Percentiles rank a stretch among this genome's conserved stretches.
Conservation (phyloP, 441 rosid species). For the Arabidopsis hybrid region DNA sequence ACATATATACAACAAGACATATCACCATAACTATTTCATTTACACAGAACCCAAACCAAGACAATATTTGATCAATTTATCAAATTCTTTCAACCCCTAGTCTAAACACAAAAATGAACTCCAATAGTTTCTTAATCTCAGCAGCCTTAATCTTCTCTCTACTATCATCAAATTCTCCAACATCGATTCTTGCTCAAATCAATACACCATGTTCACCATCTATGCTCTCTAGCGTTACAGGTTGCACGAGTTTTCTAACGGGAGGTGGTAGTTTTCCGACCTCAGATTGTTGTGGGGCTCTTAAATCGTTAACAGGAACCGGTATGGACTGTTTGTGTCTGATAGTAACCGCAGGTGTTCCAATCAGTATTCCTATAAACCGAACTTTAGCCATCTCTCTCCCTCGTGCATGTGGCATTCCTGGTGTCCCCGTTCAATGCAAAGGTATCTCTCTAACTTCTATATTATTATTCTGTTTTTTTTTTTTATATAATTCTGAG, state of each 20-base stretch:
- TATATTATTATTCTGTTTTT: too few relatives aligned
- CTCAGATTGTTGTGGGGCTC: slow-evolving; percentile 66
- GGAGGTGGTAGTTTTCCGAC: slow-evolving; percentile 69
- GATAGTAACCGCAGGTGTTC: slow-evolving; percentile 65
- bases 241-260: slow-evolving; percentile 75
- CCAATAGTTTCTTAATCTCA: slow-evolving; percentile 16
- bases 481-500: not conserved
- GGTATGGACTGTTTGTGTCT: slow-evolving; percentile 78
- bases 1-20: slow-evolving; percentile 1
- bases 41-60: slow-evolving; percentile 17
- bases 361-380: slow-evolving; percentile 74
- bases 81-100: not conserved
- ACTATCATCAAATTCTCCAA: slow-evolving; percentile 41
- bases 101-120: slow-evolving; percentile 21
- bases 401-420: slow-evolving; percentile 88
- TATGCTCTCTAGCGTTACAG: slow-evolving; percentile 58
- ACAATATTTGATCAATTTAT: not conserved
- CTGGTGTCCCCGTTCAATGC: slow-evolving; percentile 82
- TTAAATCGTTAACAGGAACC: slow-evolving; percentile 59
- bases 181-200: slow-evolving; percentile 51
- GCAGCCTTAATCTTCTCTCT: slow-evolving; percentile 42
- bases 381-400: slow-evolving; percentile 80
- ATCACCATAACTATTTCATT: slow-evolving; percentile 22
- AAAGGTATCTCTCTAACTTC: slow-evolving; percentile 50
- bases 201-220: slow-evolving; percentile 62